phyloP scores from a whole-genome alignment of 1,284 basidiomycete species.

The Wolfiporia cocos region DNA sequence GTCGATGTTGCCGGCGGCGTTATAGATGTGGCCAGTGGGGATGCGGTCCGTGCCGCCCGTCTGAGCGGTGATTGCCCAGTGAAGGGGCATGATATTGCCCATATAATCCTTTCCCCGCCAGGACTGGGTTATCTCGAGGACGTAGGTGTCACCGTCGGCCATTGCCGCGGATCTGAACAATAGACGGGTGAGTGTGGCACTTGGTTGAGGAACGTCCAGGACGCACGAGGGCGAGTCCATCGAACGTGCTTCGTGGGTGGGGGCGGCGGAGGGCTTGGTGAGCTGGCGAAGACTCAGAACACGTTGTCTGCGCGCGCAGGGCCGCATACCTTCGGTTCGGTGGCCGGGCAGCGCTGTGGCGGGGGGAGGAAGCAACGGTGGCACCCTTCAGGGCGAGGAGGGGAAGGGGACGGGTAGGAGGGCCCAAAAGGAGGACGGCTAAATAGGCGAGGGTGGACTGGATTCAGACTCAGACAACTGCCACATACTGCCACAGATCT shows the following conservation, averaged over 20 bases:
- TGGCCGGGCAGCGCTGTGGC: too few relatives aligned
- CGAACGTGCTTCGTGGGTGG: too few relatives aligned
- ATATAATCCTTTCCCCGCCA: constrained; percentile 17
- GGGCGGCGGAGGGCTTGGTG: too few relatives aligned
- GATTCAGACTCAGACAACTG: background rate
- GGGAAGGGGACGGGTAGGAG: background rate
- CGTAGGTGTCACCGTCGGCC: constrained; percentile 10
- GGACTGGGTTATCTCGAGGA: constrained; percentile 14
- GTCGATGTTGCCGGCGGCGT: constrained; percentile 18
- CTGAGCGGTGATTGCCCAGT: constrained; percentile 18
- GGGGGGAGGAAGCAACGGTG: too few relatives aligned
- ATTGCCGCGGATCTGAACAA: constrained; percentile 4
- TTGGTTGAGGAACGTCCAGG: too few relatives aligned
- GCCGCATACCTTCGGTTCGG: too few relatives aligned
- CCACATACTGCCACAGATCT: too few relatives aligned
- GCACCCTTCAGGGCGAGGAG: too few relatives aligned
- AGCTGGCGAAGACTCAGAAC: too few relatives aligned
- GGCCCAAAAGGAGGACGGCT: background rate
- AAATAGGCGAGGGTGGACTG: background rate
- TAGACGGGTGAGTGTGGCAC: too few relatives aligned
- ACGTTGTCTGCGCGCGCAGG: too few relatives aligned
- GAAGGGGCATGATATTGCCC: constrained; percentile 13
- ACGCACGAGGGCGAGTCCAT: too few relatives aligned
- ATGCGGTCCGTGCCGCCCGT: constrained; percentile 12
- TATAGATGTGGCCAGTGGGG: constrained; percentile 15